A percentile compares a stretch with the other conserved stretches of the same genome.
phyloP scores from a whole-genome alignment of 2,329 filamentous ascomycete species.

The Chaetothyriales sp. region DNA sequence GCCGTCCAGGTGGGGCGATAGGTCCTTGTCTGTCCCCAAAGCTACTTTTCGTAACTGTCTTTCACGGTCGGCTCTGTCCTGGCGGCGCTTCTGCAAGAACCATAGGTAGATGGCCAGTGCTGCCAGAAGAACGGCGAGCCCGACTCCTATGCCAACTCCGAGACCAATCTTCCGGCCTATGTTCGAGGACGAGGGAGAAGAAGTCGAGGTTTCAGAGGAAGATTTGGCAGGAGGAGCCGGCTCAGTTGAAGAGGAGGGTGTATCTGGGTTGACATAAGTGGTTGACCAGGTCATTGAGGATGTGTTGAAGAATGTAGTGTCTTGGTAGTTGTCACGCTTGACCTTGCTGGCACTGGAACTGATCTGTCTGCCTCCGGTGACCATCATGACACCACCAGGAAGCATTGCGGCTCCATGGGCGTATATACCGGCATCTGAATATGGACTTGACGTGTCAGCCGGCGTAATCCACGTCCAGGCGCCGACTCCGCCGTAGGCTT shows the following conservation, averaged over 20 bases:
- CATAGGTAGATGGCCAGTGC: slow-evolving; percentile 35
- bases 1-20: slow-evolving; percentile 22
- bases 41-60: slow-evolving; percentile 40
- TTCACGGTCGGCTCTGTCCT: slow-evolving; percentile 32
- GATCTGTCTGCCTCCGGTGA: slow-evolving; percentile 44
- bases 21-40: slow-evolving; percentile 34
- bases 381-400: slow-evolving; percentile 45
- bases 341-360: slow-evolving; percentile 23
- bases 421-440: slow-evolving; percentile 38
- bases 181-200: too few species aligned
- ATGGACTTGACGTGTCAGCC: slow-evolving; percentile 24
- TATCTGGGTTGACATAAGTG: slow-evolving; percentile 38
- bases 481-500: slow-evolving; percentile 46
- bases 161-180: slow-evolving; percentile 40
- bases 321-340: slow-evolving; percentile 24
- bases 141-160: slow-evolving; percentile 51
- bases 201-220: not conserved
- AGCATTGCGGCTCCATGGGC: slow-evolving; percentile 49
- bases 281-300: slow-evolving; percentile 44
- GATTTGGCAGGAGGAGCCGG: slow-evolving; percentile 2
- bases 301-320: slow-evolving; percentile 42
- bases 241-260: slow-evolving; percentile 11
- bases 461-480: slow-evolving; percentile 33
- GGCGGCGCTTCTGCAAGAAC: slow-evolving; percentile 34
- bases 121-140: slow-evolving; percentile 37